Percentiles rank a stretch among this genome's conserved stretches.
These are phyloP conservation scores for Elsinoe australis DNA, from an alignment of 2,329 filamentous ascomycete genomes.

Conservation along the genomic window DNA sequence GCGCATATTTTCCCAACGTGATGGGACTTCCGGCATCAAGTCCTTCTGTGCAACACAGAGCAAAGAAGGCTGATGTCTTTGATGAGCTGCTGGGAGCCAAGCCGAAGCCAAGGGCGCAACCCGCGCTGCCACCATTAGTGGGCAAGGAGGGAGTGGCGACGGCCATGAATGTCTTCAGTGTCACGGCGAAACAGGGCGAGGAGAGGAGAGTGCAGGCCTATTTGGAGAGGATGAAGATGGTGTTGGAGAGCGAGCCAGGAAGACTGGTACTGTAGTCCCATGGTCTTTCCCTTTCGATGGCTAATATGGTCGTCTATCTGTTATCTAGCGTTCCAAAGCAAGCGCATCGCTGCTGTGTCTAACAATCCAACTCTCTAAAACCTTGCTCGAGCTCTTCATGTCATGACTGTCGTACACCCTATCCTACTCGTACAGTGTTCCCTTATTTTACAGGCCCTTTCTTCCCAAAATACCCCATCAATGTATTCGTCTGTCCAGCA, in stretches of 20 bases:
- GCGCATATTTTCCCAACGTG: slow-evolving; percentile 65
- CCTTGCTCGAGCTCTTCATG: not conserved
- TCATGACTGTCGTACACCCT: too few relatives aligned
- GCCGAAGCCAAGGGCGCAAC: slow-evolving; percentile 28
- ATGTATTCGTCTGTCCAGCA: slow-evolving; percentile 44
- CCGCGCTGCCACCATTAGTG: slow-evolving; percentile 22
- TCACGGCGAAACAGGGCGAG: slow-evolving; percentile 71
- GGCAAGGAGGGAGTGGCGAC: slow-evolving; percentile 31
- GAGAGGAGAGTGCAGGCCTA: slow-evolving; percentile 75
- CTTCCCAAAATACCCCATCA: slow-evolving; percentile 50
- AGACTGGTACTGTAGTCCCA: slow-evolving; percentile 52
- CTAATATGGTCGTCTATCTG: slow-evolving; percentile 5
- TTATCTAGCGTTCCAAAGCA: slow-evolving; percentile 12
- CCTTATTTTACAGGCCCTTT: slow-evolving; percentile 18
- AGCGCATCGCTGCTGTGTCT: slow-evolving; percentile 12
- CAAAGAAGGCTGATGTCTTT: slow-evolving; percentile 63
- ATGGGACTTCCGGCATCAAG: slow-evolving; percentile 42
- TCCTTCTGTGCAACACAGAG: slow-evolving; percentile 19
- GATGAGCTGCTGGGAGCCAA: slow-evolving; percentile 59
- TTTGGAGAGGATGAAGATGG: slow-evolving; percentile 74
- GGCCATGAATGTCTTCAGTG: slow-evolving; percentile 69
- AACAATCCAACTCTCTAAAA: not conserved
- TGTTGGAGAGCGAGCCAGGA: slow-evolving; percentile 73
- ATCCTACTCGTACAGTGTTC: too few relatives aligned
- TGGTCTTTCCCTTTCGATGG: not conserved